These are phyloP conservation scores for Massariosphaeria phaeospora DNA, from an alignment of 495 filamentous ascomycete species.

Conservation along the genomic window DNA sequence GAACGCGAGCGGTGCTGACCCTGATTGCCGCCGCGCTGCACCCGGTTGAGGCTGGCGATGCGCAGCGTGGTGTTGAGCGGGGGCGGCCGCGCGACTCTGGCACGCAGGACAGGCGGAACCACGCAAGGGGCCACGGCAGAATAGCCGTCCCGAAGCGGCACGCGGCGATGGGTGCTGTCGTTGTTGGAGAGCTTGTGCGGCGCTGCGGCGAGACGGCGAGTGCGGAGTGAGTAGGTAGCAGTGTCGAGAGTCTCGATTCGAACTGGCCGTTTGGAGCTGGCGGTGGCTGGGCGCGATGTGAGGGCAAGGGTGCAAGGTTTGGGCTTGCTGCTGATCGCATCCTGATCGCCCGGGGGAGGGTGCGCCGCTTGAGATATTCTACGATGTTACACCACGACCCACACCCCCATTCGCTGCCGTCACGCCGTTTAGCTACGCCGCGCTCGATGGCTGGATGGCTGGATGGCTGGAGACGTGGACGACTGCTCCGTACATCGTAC, in stretches of 20 bases:
- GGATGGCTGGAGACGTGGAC: neutral
- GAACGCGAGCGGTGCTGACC: slow-evolving; percentile 16
- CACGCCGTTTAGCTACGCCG: slow-evolving; percentile 29
- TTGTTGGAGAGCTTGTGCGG: neutral
- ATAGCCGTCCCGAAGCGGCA: slow-evolving; percentile 14
- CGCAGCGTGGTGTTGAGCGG: slow-evolving; percentile 19
- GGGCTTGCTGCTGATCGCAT: neutral
- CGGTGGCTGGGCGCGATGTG: slow-evolving; percentile 26
- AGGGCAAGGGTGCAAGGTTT: slow-evolving; percentile 1
- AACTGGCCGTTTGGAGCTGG: neutral
- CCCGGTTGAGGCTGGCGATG: slow-evolving; percentile 5
- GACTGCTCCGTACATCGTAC: neutral
- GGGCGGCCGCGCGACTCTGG: neutral
- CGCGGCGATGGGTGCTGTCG: slow-evolving; percentile 23
- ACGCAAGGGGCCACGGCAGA: slow-evolving; percentile 21
- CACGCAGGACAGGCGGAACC: slow-evolving; percentile 21
- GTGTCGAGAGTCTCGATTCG: no score
- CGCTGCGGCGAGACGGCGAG: neutral
- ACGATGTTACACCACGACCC: slow-evolving; percentile 24
- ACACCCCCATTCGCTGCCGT: slow-evolving; percentile 24
- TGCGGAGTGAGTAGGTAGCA: no score
- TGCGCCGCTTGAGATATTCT: slow-evolving; percentile 26
- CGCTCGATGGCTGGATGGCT: slow-evolving; percentile 7
- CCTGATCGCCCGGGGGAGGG: slow-evolving; percentile 2
- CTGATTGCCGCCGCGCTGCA: slow-evolving; percentile 16